Evolutionary conservation across 2,329 filamentous ascomycete genomes (phyloP), one percentile per base, ranked within the genome.

Genomic region (Aspergillus texensis): DNA sequence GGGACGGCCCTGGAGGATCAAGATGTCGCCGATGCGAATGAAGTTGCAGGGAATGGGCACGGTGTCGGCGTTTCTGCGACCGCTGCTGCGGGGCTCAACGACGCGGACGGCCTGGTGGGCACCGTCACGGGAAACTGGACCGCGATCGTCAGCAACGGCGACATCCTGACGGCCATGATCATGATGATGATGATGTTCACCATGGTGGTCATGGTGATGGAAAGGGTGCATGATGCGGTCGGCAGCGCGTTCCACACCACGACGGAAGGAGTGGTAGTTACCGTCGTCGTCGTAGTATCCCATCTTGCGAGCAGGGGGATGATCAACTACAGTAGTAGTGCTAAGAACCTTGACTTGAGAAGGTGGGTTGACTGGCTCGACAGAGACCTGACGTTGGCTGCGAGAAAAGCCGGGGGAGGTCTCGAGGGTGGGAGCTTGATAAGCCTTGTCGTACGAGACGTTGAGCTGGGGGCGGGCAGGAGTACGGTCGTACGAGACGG

Each of bases 11-110:
- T 99, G 95, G 72, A 99, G 93, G 85, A 98, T 96, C 83, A 99
- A 84, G 84, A 99, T 92, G 83, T 99, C 95, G 82, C 95, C 95
- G 75, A 98, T 92, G 85, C 95, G 95, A 85, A 99, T 94, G 88
- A 98, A 96, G 89, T 99, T 93, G 91, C 93, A 97, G 71, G 96
- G 95, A 82, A 99, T 97, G 79, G 94, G 94, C 81, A 98, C 94
- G 74, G 93, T 96, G 87, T 95, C 94, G 79, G 90, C 86, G 71
- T 79, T 53, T 76, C 80, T 26, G 28, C 50, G 28, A 24, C 52
- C 52, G n/a, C 80, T 62, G 43, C 71, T 62, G 75, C 76, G 81
- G 77, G 85, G 82, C 82, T 83, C 71, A 71, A 86, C 75, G 77
- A 81, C 71, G 77, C 85, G 75, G 73, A 84, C 72, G 56, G 77